These are phyloP conservation scores for Pichia exigua DNA, from an alignment of 805 yeast species.

Conservation along the genomic window DNA sequence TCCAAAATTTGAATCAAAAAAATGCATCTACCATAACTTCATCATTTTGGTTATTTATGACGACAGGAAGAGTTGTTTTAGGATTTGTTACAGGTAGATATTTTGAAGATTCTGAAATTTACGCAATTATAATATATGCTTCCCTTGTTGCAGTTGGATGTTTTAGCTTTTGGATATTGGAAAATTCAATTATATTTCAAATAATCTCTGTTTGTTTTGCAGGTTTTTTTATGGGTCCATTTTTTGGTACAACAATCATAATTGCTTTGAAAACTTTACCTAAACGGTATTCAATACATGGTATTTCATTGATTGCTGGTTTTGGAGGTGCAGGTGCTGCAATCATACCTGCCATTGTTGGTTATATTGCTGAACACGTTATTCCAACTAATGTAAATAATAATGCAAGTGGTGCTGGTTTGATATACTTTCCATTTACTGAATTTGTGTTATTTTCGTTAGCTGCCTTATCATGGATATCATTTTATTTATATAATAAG, in stretches of 20 bases:
- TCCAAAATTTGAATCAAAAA: constrained; percentile 30
- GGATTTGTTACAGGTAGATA: constrained; percentile 44
- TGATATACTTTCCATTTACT: constrained; percentile 25
- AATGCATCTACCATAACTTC: constrained; percentile 41
- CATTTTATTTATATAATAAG: constrained; percentile 18
- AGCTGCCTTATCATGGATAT: constrained; percentile 23
- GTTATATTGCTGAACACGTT: constrained; percentile 33
- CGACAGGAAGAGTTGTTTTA: constrained; percentile 38
- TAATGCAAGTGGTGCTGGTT: constrained; percentile 23
- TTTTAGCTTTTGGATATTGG: constrained; percentile 27
- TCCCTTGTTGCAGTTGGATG: constrained; percentile 28
- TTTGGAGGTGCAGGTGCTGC: constrained; percentile 85
- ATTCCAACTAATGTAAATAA: constrained; percentile 13
- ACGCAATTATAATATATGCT: constrained; percentile 36
- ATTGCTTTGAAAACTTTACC: constrained; percentile 60
- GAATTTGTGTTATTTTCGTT: constrained; percentile 17
- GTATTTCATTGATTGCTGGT: constrained; percentile 70
- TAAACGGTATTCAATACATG: constrained; percentile 47
- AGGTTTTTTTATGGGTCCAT: constrained; percentile 48
- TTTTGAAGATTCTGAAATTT: constrained; percentile 30
- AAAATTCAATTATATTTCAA: constrained; percentile 19
- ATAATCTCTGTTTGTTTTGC: constrained; percentile 31
- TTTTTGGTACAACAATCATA: constrained; percentile 62
- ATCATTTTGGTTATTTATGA: constrained; percentile 44
- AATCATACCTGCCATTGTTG: constrained; percentile 57